These are phyloP conservation scores for Macrophomina phaseolina DNA, from an alignment of 2,329 filamentous ascomycete genomes.

Conservation along the genomic window DNA sequence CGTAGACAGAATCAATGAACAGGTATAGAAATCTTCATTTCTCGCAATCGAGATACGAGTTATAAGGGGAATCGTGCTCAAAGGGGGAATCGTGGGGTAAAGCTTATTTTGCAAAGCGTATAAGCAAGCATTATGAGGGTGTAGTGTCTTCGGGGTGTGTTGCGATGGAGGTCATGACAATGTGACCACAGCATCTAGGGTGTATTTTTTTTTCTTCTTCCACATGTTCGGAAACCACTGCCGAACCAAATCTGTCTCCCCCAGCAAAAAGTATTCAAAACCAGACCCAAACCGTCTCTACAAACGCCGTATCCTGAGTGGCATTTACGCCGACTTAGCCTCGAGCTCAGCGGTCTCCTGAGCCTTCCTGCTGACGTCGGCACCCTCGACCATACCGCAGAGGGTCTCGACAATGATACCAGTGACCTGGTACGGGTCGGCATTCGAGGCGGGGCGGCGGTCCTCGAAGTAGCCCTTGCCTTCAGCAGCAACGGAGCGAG, in stretches of 20 bases:
- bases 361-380: slow-evolving; percentile 51
- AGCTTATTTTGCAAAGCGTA: slow-evolving; percentile 8
- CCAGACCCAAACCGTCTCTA: slow-evolving; percentile 20
- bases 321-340: slow-evolving; percentile 15
- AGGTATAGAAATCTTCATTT: slow-evolving; percentile 13
- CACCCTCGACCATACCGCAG: slow-evolving; percentile 57
- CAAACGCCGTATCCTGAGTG: background rate
- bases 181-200: slow-evolving; percentile 9
- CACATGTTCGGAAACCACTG: background rate
- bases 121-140: slow-evolving; percentile 19
- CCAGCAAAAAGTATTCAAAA: background rate
- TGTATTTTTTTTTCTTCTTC: slow-evolving; percentile 18
- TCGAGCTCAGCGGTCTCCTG: slow-evolving; percentile 35
- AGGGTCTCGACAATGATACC: slow-evolving; percentile 79
- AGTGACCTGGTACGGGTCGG: slow-evolving; percentile 83
- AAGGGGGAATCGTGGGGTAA: slow-evolving; percentile 18
- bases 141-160: slow-evolving; percentile 5
- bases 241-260: background rate
- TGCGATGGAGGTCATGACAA: background rate
- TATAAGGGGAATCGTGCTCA: background rate
- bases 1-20: background rate
- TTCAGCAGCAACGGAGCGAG: slow-evolving; percentile 81
- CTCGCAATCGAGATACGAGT: slow-evolving; percentile 13
- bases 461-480: slow-evolving; percentile 93
- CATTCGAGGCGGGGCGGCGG: slow-evolving; percentile 74